These are phyloP conservation scores for Pythium phragmitis DNA, from an alignment of 352 stramenopile genomes.

Conservation along the genomic window DNA sequence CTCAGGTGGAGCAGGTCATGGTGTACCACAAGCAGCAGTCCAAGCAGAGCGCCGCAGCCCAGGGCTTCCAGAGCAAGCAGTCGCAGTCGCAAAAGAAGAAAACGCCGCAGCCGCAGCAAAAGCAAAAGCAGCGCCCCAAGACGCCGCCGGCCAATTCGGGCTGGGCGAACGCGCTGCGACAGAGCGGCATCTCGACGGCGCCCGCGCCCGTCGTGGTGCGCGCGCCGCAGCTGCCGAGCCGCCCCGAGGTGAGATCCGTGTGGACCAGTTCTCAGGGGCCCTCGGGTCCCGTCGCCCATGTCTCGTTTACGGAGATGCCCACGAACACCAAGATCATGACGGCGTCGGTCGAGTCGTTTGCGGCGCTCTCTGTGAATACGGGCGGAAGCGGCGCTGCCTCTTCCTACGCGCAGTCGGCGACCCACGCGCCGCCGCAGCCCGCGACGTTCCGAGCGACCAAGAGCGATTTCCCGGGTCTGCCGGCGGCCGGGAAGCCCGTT, in stretches of 20 bases:
- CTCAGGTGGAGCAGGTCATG: slow-evolving; percentile 66
- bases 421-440: slow-evolving; percentile 28
- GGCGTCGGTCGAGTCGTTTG: slow-evolving; percentile 51
- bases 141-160: slow-evolving; percentile 40
- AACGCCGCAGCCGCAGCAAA: slow-evolving; percentile 26
- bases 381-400: slow-evolving; percentile 14
- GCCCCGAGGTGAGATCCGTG: slow-evolving; percentile 19
- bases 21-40: slow-evolving; percentile 53
- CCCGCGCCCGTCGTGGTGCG: slow-evolving; percentile 20
- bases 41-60: slow-evolving; percentile 34
- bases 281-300: slow-evolving; percentile 13
- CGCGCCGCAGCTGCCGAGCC: slow-evolving; percentile 21
- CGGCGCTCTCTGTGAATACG: slow-evolving; percentile 37
- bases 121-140: slow-evolving; percentile 36
- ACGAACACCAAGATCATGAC: slow-evolving; percentile 65
- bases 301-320: slow-evolving; percentile 27
- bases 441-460: slow-evolving; percentile 47
- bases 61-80: slow-evolving; percentile 53
- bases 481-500: slow-evolving; percentile 47
- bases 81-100: slow-evolving; percentile 32
- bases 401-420: slow-evolving; percentile 43
- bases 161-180: slow-evolving; percentile 71
- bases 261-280: slow-evolving; percentile 22
- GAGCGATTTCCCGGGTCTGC: slow-evolving; percentile 79
- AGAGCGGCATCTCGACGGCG: slow-evolving; percentile 47